phyloP scores from a whole-genome alignment of 2,329 filamentous ascomycete species.

The Geosmithia putterillii region DNA sequence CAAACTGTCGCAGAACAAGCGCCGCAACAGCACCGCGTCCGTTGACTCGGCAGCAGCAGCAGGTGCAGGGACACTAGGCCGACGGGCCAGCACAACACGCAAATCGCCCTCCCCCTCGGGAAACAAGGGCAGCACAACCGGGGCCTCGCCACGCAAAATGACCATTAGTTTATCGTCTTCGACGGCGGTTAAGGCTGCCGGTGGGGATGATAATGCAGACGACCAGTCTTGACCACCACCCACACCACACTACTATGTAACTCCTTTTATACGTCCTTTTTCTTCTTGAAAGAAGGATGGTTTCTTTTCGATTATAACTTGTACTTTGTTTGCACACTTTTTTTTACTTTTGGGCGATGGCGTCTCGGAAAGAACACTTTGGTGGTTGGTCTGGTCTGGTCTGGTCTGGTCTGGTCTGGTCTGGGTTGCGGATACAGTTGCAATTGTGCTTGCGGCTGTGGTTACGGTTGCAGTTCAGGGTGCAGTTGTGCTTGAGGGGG shows the following conservation, averaged over 20 bases:
- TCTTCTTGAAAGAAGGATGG: too few relatives aligned
- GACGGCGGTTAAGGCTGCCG: slow-evolving; percentile 28
- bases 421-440: too few relatives aligned
- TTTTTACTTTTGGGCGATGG: background rate
- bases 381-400: background rate
- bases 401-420: too few relatives aligned
- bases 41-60: slow-evolving; percentile 19
- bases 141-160: slow-evolving; percentile 39
- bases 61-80: slow-evolving; percentile 13
- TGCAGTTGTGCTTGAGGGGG: too few relatives aligned
- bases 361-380: background rate
- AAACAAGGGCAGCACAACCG: too few relatives aligned
- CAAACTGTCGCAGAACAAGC: slow-evolving; percentile 59
- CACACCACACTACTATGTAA: too few relatives aligned
- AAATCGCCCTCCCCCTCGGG: slow-evolving; percentile 8
- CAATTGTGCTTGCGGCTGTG: slow-evolving; percentile 2
- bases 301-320: background rate
- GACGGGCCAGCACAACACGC: too few relatives aligned
- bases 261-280: background rate
- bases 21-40: slow-evolving; percentile 45
- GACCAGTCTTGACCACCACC: slow-evolving; percentile 20
- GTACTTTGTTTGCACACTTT: too few relatives aligned
- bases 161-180: slow-evolving; percentile 41
- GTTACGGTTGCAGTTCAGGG: too few relatives aligned
- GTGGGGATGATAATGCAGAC: slow-evolving; percentile 21